Percentiles rank a stretch among this genome's conserved stretches.
These are phyloP conservation scores for Meyerozyma sp. DNA, from an alignment of 1,139 yeast species.

Conservation along the genomic window DNA sequence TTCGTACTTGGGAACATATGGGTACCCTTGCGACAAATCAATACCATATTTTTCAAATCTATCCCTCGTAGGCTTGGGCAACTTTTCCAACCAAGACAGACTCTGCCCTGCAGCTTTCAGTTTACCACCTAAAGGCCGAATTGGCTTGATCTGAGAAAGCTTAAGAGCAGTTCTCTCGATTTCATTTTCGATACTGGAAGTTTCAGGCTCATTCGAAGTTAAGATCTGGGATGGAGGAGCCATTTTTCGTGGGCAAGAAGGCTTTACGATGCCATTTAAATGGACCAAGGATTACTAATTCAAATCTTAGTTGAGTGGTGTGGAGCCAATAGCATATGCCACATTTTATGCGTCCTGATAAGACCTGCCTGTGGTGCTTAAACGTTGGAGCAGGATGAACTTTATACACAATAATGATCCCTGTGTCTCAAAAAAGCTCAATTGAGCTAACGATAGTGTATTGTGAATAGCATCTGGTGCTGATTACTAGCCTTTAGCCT, in stretches of 20 bases:
- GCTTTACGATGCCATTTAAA: neutral
- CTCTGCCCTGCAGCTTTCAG: slow-evolving; percentile 4
- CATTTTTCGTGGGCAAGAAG: slow-evolving; percentile 4
- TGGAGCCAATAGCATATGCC: neutral
- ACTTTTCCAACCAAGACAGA: slow-evolving; percentile 12
- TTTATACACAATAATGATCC: no score
- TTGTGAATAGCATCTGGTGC: no score
- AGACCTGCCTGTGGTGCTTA: no score
- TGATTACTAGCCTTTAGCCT: no score
- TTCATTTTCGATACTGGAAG: slow-evolving; percentile 3
- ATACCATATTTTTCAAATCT: slow-evolving; percentile 32
- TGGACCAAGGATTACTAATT: neutral
- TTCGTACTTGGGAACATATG: slow-evolving; percentile 22
- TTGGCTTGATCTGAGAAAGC: slow-evolving; percentile 8
- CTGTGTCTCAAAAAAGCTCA: no score
- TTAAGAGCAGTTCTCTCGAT: slow-evolving; percentile 7
- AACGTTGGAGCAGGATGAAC: no score
- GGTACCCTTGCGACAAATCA: slow-evolving; percentile 41
- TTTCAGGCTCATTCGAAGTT: slow-evolving; percentile 4
- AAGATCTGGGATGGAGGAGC: slow-evolving; percentile 7
- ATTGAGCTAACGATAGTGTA: no score
- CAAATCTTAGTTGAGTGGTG: neutral
- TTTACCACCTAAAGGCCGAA: slow-evolving; percentile 5
- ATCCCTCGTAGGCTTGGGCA: slow-evolving; percentile 31
- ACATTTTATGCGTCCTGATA: neutral